Conservation (phyloP, 768 basidiomycete genomes). For the Rhizopogon vulgaris region DNA sequence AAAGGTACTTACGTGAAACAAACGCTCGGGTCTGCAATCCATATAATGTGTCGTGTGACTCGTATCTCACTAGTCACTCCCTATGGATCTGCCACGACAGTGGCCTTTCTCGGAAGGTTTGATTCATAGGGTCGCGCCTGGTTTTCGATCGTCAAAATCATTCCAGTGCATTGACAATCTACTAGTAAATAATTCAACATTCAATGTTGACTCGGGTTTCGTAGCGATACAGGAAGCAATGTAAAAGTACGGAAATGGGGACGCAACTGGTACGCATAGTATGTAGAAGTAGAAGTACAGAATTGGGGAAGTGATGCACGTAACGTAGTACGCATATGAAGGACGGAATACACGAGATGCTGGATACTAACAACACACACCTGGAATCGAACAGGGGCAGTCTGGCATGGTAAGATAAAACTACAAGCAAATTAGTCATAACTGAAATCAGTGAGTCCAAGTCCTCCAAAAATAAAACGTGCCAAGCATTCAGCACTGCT, state of each 20-base stretch:
- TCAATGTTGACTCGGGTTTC: neutral
- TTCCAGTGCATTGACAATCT: neutral
- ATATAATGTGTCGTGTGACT: too few species aligned
- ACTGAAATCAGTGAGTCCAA: neutral
- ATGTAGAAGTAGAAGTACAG: too few species aligned
- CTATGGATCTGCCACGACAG: too few species aligned
- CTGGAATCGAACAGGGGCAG: neutral
- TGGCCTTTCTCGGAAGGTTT: too few species aligned
- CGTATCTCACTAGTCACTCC: too few species aligned
- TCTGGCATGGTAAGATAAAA: neutral
- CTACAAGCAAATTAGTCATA: neutral
- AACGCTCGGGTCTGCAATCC: too few species aligned
- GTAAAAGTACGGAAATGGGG: neutral
- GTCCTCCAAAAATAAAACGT: neutral
- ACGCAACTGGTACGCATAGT: neutral
- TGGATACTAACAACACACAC: neutral
- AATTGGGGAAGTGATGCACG: too few species aligned
- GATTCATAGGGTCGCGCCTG: neutral
- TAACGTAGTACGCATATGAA: neutral
- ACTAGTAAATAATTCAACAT: neutral
- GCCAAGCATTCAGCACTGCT: conserved; percentile 8
- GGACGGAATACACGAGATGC: neutral
- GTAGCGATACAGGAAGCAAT: neutral
- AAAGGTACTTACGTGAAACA: too few species aligned
- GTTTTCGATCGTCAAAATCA: neutral